These are phyloP conservation scores for Microbotryum silenes-acaulis DNA, from an alignment of 1,284 basidiomycete species.

Conservation along the genomic window DNA sequence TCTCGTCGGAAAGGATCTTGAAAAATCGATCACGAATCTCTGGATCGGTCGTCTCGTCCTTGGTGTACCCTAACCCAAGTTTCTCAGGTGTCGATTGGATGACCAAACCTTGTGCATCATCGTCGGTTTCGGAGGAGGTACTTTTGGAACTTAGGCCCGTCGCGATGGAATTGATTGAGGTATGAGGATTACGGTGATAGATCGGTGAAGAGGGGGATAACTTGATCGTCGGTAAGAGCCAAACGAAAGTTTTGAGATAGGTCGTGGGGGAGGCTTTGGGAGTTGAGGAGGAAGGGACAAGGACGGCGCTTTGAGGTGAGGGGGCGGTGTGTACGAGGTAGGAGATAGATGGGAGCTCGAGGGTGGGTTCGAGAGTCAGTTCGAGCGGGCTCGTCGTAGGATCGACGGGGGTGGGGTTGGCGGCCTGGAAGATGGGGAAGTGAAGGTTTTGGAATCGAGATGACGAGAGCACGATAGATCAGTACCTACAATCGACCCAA, in stretches of 20 bases:
- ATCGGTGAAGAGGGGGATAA: neutral
- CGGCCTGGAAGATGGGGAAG: neutral
- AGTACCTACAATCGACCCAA: too few relatives aligned
- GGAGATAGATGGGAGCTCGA: neutral
- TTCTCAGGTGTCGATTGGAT: slow-evolving; percentile 3
- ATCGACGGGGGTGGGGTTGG: neutral
- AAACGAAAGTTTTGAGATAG: neutral
- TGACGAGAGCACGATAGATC: too few relatives aligned
- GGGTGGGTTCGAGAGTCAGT: neutral
- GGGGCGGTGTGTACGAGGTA: slow-evolving; percentile 3
- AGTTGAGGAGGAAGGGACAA: neutral
- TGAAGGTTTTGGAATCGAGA: neutral
- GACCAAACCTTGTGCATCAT: neutral
- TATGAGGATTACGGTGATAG: slow-evolving; percentile 4
- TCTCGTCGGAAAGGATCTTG: neutral
- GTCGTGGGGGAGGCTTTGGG: neutral
- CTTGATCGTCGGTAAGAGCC: slow-evolving; percentile 3
- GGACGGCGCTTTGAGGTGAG: neutral
- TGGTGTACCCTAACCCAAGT: neutral
- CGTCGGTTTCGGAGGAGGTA: neutral
- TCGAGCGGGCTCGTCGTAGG: neutral
- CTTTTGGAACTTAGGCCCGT: neutral
- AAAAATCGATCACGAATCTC: neutral
- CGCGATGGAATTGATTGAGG: neutral
- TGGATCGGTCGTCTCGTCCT: neutral